A percentile compares a stretch with the other conserved stretches of the same genome.
Evolutionary conservation across 2,329 filamentous ascomycete species (phyloP).

Genomic region (Ciborinia camelliae): DNA sequence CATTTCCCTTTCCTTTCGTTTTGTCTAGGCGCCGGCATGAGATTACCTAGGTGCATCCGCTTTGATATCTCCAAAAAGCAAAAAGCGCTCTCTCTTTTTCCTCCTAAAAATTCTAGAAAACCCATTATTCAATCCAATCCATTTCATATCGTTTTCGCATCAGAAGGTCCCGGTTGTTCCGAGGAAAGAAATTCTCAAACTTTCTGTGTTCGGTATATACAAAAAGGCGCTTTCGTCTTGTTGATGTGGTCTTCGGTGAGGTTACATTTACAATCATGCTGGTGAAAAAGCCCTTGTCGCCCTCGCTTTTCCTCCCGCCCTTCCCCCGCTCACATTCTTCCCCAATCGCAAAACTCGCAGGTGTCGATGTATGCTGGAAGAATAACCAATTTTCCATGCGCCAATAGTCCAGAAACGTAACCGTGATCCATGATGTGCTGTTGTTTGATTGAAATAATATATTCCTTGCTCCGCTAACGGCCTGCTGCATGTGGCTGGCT

Average conservation of each 20-base stretch:
- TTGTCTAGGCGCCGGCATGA: not conserved
- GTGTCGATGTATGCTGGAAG: constrained; percentile 4
- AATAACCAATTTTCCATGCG: constrained; percentile 1
- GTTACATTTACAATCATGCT: constrained; percentile 10
- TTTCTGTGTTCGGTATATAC: constrained; percentile 15
- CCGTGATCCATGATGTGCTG: constrained; percentile 4
- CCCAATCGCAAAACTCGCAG: not conserved
- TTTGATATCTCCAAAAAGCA: not conserved
- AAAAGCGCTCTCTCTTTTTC: not conserved
- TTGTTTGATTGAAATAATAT: not conserved
- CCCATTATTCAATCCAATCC: not conserved
- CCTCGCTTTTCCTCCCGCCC: constrained; percentile 1
- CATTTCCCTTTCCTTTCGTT: not conserved
- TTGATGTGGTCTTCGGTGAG: constrained; percentile 2
- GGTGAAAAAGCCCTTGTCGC: constrained; percentile 4
- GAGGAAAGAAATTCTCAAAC: constrained; percentile 6
- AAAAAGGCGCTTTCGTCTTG: not conserved
- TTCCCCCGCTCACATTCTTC: not conserved
- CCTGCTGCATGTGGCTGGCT: constrained; percentile 26
- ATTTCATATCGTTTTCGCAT: constrained; percentile 12
- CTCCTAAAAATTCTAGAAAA: constrained; percentile 12
- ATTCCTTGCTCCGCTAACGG: constrained; percentile 9
- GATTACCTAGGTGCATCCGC: not conserved
- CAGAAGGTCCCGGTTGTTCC: not conserved
- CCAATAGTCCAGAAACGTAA: constrained; percentile 7